Evolutionary conservation across 192 early-diverging fungal genomes (phyloP).

Genomic region (Dissophora ornata): DNA sequence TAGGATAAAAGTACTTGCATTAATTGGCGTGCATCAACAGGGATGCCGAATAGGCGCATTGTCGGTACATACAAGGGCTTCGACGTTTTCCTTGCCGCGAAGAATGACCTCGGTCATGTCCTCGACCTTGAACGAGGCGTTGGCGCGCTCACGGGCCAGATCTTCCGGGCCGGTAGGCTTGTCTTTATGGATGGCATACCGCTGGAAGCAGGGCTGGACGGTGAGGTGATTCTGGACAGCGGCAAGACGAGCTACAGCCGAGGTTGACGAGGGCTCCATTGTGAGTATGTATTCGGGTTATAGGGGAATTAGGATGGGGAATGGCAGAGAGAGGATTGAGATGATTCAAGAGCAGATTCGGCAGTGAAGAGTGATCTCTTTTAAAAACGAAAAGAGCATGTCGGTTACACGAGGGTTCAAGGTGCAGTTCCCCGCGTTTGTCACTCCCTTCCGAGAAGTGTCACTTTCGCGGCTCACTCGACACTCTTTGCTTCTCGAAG

Average conservation of each 20-base stretch:
- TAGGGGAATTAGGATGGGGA: background rate
- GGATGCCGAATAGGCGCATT: no score
- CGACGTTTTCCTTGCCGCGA: slow-evolving; percentile 61
- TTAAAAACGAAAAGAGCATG: no score
- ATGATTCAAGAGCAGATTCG: no score
- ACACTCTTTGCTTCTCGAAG: background rate
- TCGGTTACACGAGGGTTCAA: no score
- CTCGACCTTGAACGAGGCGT: slow-evolving; percentile 64
- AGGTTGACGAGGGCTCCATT: slow-evolving; percentile 36
- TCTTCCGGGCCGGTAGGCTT: slow-evolving; percentile 61
- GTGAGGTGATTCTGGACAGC: slow-evolving; percentile 55
- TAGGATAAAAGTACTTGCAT: no score
- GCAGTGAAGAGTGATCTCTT: no score
- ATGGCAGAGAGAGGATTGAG: background rate
- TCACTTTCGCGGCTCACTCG: slow-evolving; percentile 37
- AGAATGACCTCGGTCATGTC: slow-evolving; percentile 58
- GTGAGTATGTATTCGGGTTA: background rate
- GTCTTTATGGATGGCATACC: slow-evolving; percentile 51
- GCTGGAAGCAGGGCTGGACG: slow-evolving; percentile 51
- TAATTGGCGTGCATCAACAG: no score
- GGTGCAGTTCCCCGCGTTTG: background rate
- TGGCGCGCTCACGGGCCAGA: slow-evolving; percentile 64
- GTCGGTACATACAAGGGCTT: slow-evolving; percentile 58
- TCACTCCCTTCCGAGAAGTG: slow-evolving; percentile 46
- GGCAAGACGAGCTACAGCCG: slow-evolving; percentile 50